These are phyloP conservation scores for Aspergillus neotritici DNA, from an alignment of 2,329 filamentous ascomycete species.

Conservation along the genomic window DNA sequence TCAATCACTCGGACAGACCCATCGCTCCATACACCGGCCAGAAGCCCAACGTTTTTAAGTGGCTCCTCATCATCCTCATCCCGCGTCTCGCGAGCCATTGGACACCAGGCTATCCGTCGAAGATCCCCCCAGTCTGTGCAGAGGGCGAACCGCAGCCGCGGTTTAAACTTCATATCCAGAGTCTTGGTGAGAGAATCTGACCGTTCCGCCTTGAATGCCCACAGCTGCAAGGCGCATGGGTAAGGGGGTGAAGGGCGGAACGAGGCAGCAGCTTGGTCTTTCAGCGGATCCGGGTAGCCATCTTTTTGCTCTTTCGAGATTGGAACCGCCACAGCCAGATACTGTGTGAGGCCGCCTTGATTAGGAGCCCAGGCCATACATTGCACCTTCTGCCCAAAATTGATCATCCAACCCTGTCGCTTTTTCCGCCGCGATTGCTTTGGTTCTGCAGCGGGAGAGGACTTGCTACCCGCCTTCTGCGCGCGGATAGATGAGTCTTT, in stretches of 20 bases:
- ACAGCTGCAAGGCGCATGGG: conserved; percentile 53
- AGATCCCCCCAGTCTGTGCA: conserved; percentile 55
- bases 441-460: neutral
- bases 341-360: conserved; percentile 45
- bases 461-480: neutral
- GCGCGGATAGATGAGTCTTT: conserved; percentile 5
- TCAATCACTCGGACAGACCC: conserved; percentile 52
- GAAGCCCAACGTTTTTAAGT: conserved; percentile 43
- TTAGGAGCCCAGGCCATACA: conserved; percentile 46
- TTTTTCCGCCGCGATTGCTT: conserved; percentile 14
- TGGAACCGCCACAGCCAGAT: conserved; percentile 49
- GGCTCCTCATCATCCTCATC: conserved; percentile 26
- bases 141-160: conserved; percentile 47
- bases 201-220: conserved; percentile 46
- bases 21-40: conserved; percentile 56
- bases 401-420: conserved; percentile 50
- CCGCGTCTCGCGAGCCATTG: conserved; percentile 34
- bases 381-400: conserved; percentile 50
- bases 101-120: conserved; percentile 54
- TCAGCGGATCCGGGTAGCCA: conserved; percentile 22
- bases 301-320: conserved; percentile 34
- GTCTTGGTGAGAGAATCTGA: conserved; percentile 27
- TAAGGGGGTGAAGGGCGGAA: conserved; percentile 47
- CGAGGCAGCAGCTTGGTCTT: conserved; percentile 39
- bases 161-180: conserved; percentile 41